These are phyloP conservation scores for Hordeum pubiflorum DNA, from an alignment of 202 grass and related monocot genomes.

Conservation along the genomic window DNA sequence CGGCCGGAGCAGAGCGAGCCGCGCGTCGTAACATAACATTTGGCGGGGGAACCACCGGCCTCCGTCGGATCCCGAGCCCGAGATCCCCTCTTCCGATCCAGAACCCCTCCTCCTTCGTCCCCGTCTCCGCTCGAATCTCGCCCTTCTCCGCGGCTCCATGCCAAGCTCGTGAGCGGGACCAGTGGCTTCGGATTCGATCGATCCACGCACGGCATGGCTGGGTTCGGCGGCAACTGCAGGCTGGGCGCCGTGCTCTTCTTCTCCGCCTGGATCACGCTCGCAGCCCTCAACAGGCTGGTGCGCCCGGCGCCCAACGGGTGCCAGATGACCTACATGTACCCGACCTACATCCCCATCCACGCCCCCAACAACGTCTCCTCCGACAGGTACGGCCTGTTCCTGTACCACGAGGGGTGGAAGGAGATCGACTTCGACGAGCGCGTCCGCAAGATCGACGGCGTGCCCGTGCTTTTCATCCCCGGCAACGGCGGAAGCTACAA, in stretches of 20 bases:
- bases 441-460: conserved; percentile 52
- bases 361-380: conserved; percentile 70
- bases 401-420: conserved; percentile 98
- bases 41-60: neutral
- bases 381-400: conserved; percentile 76
- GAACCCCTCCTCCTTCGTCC: neutral
- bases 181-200: neutral
- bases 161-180: neutral
- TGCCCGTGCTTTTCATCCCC: conserved; percentile 90
- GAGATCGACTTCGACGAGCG: conserved; percentile 81
- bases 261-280: conserved; percentile 45
- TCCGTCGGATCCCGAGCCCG: neutral
- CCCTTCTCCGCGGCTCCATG: neutral
- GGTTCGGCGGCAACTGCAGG: conserved; percentile 51
- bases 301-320: conserved; percentile 78
- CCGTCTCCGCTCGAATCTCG: neutral
- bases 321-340: conserved; percentile 98
- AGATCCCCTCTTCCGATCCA: conserved; percentile 23
- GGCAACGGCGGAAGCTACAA: conserved; percentile 96
- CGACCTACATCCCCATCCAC: conserved; percentile 82
- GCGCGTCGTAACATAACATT: conserved; percentile 10
- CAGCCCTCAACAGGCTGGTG: conserved; percentile 55
- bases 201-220: conserved; percentile 34
- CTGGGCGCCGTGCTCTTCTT: conserved; percentile 45
- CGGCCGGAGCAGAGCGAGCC: conserved; percentile 8